A percentile compares a stretch with the other conserved stretches of the same genome.
These are phyloP conservation scores for Huntiella bhutanensis DNA, from an alignment of 2,329 filamentous ascomycete genomes.

Conservation along the genomic window DNA sequence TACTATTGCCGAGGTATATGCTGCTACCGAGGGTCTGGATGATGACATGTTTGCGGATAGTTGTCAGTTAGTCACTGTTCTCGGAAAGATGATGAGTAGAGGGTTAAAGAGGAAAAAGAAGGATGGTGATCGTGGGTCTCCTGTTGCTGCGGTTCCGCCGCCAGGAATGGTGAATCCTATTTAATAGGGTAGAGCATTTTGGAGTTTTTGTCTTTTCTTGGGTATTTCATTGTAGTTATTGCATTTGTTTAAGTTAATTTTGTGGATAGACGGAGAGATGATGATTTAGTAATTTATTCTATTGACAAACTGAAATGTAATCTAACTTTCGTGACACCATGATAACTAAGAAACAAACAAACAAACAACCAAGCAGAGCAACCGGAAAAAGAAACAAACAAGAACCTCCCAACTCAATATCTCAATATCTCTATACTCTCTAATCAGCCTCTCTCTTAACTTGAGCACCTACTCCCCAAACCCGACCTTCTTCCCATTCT, in stretches of 20 bases:
- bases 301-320: background rate
- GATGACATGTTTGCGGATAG: constrained; percentile 91
- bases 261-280: background rate
- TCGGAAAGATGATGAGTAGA: constrained; percentile 78
- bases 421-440: no score
- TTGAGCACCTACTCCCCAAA: constrained; percentile 83
- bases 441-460: no score
- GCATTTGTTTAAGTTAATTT: background rate
- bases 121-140: constrained; percentile 14
- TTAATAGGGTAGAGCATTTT: constrained; percentile 14
- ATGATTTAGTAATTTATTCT: background rate
- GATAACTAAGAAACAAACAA: background rate
- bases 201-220: background rate
- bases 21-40: constrained; percentile 78
- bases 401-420: background rate
- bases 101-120: constrained; percentile 25
- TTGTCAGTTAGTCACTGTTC: constrained; percentile 65
- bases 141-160: constrained; percentile 15
- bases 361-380: background rate
- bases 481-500: constrained; percentile 89
- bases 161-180: constrained; percentile 27
- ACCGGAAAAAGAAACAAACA: background rate
- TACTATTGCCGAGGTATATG: constrained; percentile 79
- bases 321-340: background rate
- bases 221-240: background rate